phyloP scores from a whole-genome alignment of 169 alveolate genomes.

The Cryptosporidium meleagridis region DNA sequence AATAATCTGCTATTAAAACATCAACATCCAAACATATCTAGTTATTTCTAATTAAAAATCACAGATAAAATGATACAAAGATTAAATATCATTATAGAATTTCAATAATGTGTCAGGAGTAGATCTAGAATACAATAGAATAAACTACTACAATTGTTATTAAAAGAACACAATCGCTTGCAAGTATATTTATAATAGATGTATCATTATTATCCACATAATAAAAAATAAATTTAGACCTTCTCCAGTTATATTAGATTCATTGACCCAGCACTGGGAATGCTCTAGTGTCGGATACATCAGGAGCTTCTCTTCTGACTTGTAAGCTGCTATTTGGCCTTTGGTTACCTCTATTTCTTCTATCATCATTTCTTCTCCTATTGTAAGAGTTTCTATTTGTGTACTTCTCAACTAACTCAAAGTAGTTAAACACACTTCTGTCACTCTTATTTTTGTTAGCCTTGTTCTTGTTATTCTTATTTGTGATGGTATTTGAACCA shows the following conservation, averaged over 20 bases:
- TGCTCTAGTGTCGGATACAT: conserved; percentile 61
- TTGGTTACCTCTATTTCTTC: conserved; percentile 23
- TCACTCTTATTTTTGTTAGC: conserved; percentile 24
- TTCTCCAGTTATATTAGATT: neutral
- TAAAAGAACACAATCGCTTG: neutral
- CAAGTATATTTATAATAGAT: neutral
- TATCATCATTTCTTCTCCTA: conserved; percentile 8
- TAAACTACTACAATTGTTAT: neutral
- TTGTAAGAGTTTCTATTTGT: conserved; percentile 8
- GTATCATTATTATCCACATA: neutral
- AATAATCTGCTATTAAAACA: neutral
- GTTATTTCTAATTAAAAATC: neutral
- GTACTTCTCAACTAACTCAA: conserved; percentile 58
- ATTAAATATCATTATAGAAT: conserved; percentile 8
- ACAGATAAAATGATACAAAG: neutral
- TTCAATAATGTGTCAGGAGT: neutral
- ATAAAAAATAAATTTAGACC: neutral
- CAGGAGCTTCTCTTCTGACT: conserved; percentile 73
- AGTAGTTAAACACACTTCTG: conserved; percentile 33
- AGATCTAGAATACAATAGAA: neutral
- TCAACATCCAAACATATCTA: neutral
- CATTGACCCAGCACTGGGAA: conserved; percentile 57
- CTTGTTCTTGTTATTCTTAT: conserved; percentile 18
- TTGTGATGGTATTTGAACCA: neutral
- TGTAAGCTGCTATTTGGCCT: neutral